phyloP scores from a whole-genome alignment of 1,284 basidiomycete species.

The Marasmius sp. region DNA sequence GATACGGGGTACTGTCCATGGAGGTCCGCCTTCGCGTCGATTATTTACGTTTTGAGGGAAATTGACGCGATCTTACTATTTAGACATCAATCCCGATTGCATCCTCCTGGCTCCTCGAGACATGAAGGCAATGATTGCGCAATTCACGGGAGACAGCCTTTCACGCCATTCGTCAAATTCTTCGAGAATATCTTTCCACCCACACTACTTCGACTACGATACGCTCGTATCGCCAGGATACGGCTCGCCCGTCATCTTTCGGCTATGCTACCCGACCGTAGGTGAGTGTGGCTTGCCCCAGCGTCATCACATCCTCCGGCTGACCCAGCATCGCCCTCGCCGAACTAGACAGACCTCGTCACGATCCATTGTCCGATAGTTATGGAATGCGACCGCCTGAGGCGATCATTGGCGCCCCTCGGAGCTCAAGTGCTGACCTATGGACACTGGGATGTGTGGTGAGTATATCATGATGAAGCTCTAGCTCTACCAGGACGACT shows the following conservation, averaged over 20 bases:
- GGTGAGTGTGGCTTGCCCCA: constrained; percentile 4
- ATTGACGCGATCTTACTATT: background rate
- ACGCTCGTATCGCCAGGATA: constrained; percentile 6
- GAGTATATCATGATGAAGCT: constrained; percentile 1
- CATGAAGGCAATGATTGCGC: constrained; percentile 21
- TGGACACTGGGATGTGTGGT: constrained; percentile 27
- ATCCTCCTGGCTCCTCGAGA: constrained; percentile 22
- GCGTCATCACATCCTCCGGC: background rate
- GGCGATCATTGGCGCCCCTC: constrained; percentile 20
- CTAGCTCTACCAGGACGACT: background rate
- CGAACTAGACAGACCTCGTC: background rate
- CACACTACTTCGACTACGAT: constrained; percentile 1
- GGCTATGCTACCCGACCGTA: constrained; percentile 9
- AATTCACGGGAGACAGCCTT: constrained; percentile 15
- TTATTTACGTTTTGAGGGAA: background rate
- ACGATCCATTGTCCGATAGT: constrained; percentile 10
- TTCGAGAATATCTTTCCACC: constrained; percentile 15
- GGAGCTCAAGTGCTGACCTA: constrained; percentile 18
- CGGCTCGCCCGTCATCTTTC: constrained; percentile 17
- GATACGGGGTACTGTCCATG: constrained; percentile 14
- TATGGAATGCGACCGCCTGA: constrained; percentile 23
- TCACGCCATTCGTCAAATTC: constrained; percentile 9
- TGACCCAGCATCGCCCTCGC: background rate
- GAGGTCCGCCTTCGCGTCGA: constrained; percentile 11
- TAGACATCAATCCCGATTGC: constrained; percentile 18